Percentiles rank a stretch among this genome's conserved stretches.
Evolutionary conservation across 2,329 filamentous ascomycete species (phyloP).

Genomic region (Penicillium sp.): DNA sequence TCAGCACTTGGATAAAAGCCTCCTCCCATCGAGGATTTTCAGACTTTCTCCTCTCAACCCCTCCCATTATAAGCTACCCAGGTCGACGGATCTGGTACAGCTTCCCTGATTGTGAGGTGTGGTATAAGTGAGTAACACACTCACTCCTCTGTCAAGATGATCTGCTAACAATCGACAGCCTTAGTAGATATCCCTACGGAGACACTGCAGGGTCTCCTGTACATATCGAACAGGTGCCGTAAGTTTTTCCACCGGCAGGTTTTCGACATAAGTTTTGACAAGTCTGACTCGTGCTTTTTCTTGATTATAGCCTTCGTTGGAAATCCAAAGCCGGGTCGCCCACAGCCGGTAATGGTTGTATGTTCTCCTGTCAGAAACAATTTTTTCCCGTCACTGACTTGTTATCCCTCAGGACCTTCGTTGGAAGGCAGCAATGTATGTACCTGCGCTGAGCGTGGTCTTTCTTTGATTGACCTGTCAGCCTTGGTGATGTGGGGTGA

Average conservation of each 20-base stretch:
- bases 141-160: neutral
- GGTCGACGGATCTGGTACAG: neutral
- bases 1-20: neutral
- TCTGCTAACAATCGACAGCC: neutral
- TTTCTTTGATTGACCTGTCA: neutral
- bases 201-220: neutral
- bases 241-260: neutral
- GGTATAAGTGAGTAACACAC: neutral
- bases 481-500: neutral
- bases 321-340: neutral
- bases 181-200: neutral
- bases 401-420: neutral
- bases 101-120: neutral
- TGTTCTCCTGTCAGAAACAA: neutral
- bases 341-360: neutral
- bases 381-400: neutral
- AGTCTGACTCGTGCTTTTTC: neutral
- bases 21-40: neutral
- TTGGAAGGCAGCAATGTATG: neutral
- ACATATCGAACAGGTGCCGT: neutral
- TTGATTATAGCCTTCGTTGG: neutral
- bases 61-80: neutral
- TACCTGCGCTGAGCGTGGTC: neutral
- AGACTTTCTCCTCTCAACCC: neutral
- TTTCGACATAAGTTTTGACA: neutral